Conservation (phyloP, 129 eudicot genomes). For the Deinandra increscens region DNA sequence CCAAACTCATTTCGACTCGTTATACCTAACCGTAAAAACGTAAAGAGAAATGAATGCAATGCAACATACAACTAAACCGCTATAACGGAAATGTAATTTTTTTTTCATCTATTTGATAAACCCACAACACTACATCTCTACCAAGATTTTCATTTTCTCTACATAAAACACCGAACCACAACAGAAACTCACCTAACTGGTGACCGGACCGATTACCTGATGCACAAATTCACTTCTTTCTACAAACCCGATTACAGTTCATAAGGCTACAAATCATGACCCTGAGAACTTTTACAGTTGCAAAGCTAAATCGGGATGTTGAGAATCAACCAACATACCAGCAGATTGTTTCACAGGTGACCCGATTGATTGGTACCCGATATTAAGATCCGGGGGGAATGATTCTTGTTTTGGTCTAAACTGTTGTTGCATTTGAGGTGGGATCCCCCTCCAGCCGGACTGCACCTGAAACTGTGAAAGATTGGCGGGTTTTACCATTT, state of each 20-base stretch:
- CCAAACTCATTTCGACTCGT: too few relatives aligned
- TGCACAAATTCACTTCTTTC: conserved; percentile 1
- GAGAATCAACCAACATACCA: conserved; percentile 71
- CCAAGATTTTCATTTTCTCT: conserved; percentile 1
- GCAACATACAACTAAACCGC: conserved; percentile 2
- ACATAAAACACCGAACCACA: conserved; percentile 4
- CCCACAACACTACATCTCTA: conserved; percentile 19
- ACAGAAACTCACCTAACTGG: neutral
- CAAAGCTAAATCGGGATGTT: conserved; percentile 95
- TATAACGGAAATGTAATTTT: neutral
- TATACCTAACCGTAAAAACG: too few relatives aligned
- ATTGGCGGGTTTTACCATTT: conserved; percentile 52
- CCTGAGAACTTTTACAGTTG: conserved; percentile 50
- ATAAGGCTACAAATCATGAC: conserved; percentile 14
- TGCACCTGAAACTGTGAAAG: conserved; percentile 76
- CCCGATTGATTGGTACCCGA: conserved; percentile 74
- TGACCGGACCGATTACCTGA: neutral
- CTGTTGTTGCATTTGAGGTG: conserved; percentile 52
- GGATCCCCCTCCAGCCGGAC: conserved; percentile 57
- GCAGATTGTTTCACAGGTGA: conserved; percentile 82
- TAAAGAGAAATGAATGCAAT: neutral
- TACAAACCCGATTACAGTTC: conserved; percentile 7
- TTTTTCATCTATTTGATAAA: conserved; percentile 3
- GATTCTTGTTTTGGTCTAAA: conserved; percentile 72
- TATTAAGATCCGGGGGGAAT: conserved; percentile 76